These are phyloP conservation scores for Aureoboletus auriporus DNA, from an alignment of 768 basidiomycete genomes.

Conservation along the genomic window DNA sequence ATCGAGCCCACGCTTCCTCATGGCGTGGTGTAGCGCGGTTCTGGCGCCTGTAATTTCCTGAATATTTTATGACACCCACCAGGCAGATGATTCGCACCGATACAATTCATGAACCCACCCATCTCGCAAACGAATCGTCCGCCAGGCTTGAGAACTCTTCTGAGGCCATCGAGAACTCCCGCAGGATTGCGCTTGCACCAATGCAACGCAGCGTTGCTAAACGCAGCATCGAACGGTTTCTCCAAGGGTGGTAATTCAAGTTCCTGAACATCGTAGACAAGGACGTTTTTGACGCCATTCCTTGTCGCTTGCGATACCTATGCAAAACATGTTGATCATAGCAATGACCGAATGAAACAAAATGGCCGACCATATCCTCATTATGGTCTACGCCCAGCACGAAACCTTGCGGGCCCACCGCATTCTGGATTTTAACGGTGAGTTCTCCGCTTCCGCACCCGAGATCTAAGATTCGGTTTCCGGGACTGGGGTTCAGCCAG, in stretches of 20 bases:
- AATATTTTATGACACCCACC: slow-evolving; percentile 2
- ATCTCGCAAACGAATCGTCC: slow-evolving; percentile 75
- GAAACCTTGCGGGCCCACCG: slow-evolving; percentile 49
- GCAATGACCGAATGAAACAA: not conserved
- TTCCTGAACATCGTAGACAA: slow-evolving; percentile 53
- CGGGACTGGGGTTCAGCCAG: slow-evolving; percentile 57
- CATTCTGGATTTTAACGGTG: slow-evolving; percentile 50
- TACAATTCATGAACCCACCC: slow-evolving; percentile 71
- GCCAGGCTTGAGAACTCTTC: slow-evolving; percentile 58
- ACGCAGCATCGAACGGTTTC: slow-evolving; percentile 64
- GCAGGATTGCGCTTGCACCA: slow-evolving; percentile 79
- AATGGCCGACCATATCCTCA: slow-evolving; percentile 59
- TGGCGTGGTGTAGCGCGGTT: slow-evolving; percentile 49
- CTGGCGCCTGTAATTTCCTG: slow-evolving; percentile 50
- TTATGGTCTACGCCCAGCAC: slow-evolving; percentile 71
- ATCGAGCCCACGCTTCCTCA: slow-evolving; percentile 52
- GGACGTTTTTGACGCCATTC: slow-evolving; percentile 44
- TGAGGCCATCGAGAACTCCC: slow-evolving; percentile 60
- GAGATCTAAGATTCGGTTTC: slow-evolving; percentile 70
- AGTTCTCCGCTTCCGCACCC: slow-evolving; percentile 86
- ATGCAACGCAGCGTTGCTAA: slow-evolving; percentile 77
- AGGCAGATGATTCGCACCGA: slow-evolving; percentile 39
- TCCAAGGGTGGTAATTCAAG: slow-evolving; percentile 34
- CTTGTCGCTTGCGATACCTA: slow-evolving; percentile 52
- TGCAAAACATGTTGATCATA: not conserved